Percentiles rank a stretch among this genome's conserved stretches.
Conservation (phyloP, 2,329 filamentous ascomycete species). For the Alternaria brassicae region DNA sequence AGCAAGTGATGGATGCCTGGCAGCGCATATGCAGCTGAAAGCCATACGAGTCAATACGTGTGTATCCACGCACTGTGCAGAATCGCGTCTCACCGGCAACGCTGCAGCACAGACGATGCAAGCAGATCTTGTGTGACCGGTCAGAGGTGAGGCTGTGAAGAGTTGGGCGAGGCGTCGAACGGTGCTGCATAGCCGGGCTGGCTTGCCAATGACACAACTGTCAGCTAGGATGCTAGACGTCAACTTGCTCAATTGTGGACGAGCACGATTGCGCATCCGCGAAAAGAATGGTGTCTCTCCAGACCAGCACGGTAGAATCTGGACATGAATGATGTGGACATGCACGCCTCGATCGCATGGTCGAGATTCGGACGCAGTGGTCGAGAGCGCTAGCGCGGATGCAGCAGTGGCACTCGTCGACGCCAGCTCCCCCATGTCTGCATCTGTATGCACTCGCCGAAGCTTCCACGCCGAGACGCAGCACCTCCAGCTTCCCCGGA, state of each 20-base stretch:
- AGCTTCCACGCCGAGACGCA: conserved; percentile 2
- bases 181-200: conserved; percentile 20
- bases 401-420: neutral
- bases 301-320: neutral
- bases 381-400: neutral
- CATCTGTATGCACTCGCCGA: neutral
- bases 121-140: conserved; percentile 34
- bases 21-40: conserved; percentile 8
- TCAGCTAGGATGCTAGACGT: neutral
- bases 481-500: conserved; percentile 33
- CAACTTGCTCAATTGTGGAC: neutral
- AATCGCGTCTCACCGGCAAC: conserved; percentile 32
- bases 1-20: conserved; percentile 8
- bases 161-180: conserved; percentile 19
- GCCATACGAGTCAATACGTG: neutral
- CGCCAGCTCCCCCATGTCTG: neutral
- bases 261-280: neutral
- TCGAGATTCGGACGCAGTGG: neutral
- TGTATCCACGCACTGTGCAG: no score
- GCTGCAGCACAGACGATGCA: conserved; percentile 25
- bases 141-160: conserved; percentile 17
- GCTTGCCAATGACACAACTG: conserved; percentile 24
- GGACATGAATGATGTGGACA: neutral
- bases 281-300: neutral
- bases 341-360: conserved; percentile 10